Evolutionary conservation across 108 stramenopile species (phyloP), one percentile per base, ranked within the genome.

Genomic region (Pseudonitzschia multiseries): DNA sequence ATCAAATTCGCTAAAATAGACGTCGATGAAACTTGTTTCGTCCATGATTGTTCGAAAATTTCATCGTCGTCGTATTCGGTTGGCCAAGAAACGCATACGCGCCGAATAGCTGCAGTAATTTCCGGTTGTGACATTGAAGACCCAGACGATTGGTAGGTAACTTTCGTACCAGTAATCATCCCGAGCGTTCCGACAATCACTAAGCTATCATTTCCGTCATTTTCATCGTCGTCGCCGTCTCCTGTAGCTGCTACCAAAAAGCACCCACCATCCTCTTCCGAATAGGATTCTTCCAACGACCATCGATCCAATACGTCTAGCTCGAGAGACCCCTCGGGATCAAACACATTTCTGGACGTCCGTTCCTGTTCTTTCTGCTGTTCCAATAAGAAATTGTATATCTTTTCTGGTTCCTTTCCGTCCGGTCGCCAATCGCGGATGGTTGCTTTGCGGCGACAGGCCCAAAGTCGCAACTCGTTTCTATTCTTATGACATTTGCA

Each of bases 271-370:
- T 71, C 70, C 15, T 57, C 32, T 56, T 31, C 18, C 13, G 52
- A 31, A 50, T 71, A 71, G 4, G 57, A 71, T 59, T 71, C 70
- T 40, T 36, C 15, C 41, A 71, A 22, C 8, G 26, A 26, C 17
- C 10, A 26, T 57, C 10, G 17, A 42, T 40, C 43, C 57, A 27
- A 56, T 18, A 52, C 52, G 40, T 71, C 70, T 42, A 71, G 6
- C 33, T 57, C 57, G 40, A 71, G 57, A 3, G 57, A 44, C 22
- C 70, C 70, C 27, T 71, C 70, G 36, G 70, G 70, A 59, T 71
- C 57, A 59, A 59, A 71, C 8, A 1, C 21, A 67, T 0, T 18
- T n/a, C 21, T 62, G 5, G 61, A 6, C 9, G 32, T 62, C 29
- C 15, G 8, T 15, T 18, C 32, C 29, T 33, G 61, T 20, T 62